Evolutionary conservation across 176 grass and related monocot genomes (phyloP).

Genomic region (Tillandsia fasciculata): DNA sequence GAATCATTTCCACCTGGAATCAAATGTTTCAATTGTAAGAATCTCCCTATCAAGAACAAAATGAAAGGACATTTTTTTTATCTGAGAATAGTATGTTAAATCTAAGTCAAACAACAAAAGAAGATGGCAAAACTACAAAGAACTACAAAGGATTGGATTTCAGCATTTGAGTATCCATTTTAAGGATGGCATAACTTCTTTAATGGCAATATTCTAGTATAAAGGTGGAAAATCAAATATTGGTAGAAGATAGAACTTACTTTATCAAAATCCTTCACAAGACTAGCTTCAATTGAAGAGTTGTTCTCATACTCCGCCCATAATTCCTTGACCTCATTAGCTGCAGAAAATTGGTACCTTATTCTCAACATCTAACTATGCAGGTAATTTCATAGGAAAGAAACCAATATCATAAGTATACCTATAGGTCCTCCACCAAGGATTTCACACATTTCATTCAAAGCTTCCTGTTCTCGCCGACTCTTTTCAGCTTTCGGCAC

Average conservation of each 20-base stretch:
- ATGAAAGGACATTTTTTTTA: background rate
- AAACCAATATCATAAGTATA: slow-evolving; percentile 19
- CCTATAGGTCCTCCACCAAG: slow-evolving; percentile 73
- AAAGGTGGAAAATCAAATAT: background rate
- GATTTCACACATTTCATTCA: slow-evolving; percentile 87
- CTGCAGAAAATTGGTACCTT: slow-evolving; percentile 31
- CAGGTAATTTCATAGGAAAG: slow-evolving; percentile 7
- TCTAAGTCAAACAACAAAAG: too few species aligned
- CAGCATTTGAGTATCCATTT: too few species aligned
- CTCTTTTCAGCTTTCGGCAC: slow-evolving; percentile 92
- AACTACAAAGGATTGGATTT: too few species aligned
- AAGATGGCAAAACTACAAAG: too few species aligned
- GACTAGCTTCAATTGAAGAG: slow-evolving; percentile 85
- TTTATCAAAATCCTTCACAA: slow-evolving; percentile 99
- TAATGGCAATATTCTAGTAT: background rate
- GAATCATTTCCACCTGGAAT: slow-evolving; percentile 97
- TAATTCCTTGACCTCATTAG: slow-evolving; percentile 78
- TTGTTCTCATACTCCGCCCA: slow-evolving; percentile 96
- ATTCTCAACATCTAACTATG: background rate
- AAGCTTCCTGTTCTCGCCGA: slow-evolving; percentile 58
- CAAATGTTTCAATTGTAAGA: background rate
- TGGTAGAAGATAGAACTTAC: slow-evolving; percentile 22
- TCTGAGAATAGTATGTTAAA: background rate
- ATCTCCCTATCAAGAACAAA: background rate
- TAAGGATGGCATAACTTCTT: background rate